phyloP scores from a whole-genome alignment of 208 protist genomes.

The Wallacemonas sp. region DNA sequence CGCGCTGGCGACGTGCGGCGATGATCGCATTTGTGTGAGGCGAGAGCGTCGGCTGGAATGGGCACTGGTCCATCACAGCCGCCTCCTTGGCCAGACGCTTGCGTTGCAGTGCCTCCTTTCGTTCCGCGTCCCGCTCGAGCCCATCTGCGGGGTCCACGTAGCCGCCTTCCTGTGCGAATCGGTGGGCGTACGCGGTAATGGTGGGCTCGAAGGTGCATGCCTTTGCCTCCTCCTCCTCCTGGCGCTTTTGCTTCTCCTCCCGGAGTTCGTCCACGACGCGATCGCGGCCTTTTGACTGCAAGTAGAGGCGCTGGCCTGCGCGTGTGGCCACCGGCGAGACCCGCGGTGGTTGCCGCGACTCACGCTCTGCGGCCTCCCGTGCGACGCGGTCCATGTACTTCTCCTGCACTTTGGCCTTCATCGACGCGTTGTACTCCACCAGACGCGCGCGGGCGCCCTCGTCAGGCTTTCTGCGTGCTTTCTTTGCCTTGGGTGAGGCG shows the following conservation, averaged over 20 bases:
- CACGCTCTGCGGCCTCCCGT: conserved; percentile 29
- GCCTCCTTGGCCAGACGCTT: conserved; percentile 37
- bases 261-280: conserved; percentile 6
- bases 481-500: neutral
- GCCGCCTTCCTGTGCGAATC: conserved; percentile 19
- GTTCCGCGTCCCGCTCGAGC: conserved; percentile 23
- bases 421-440: conserved; percentile 30
- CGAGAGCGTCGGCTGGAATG: conserved; percentile 63
- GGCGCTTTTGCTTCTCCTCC: conserved; percentile 10
- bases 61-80: conserved; percentile 33
- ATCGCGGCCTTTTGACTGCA: conserved; percentile 20
- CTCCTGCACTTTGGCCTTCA: conserved; percentile 37
- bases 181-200: conserved; percentile 51
- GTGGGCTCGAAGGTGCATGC: conserved; percentile 62
- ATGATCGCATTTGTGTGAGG: conserved; percentile 38
- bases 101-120: conserved; percentile 35
- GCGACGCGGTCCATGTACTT: conserved; percentile 57
- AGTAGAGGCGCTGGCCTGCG: conserved; percentile 61
- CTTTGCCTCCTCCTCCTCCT: conserved; percentile 33
- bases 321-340: conserved; percentile 40
- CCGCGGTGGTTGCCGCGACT: conserved; percentile 3
- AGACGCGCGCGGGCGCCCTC: conserved; percentile 39
- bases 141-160: conserved; percentile 42
- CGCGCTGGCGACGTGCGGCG: conserved; percentile 14
- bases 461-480: conserved; percentile 29